Evolutionary conservation across 2,329 filamentous ascomycete genomes (phyloP), one percentile per base, ranked within the genome.

Genomic region (Arthrobotrys sphaeroides): DNA sequence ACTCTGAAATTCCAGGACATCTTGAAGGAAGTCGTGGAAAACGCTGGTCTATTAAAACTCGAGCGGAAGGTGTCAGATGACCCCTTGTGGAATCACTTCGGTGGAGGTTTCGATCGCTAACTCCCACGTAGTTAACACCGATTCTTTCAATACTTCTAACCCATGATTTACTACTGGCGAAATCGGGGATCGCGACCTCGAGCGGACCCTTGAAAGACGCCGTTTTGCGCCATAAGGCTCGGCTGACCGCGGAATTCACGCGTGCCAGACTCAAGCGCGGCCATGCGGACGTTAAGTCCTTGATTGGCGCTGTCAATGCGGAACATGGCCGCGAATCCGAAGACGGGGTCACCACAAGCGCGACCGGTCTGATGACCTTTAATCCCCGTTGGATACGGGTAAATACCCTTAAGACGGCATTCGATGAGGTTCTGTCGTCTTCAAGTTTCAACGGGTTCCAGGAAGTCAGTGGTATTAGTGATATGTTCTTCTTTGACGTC

Each of bases 301-400:
- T 97, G 43, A 38, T 74, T 26, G 47, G 55, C 5, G 69, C 75
- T 9, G 47, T 68, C 18, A 75, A 75, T 57, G 28, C 59, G 6
- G 64, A 87, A 86, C 45, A 84, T 85, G 24, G 84, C 87, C 69
- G 83, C 93, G 61, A 85, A 88, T 70, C 82, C 84, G 31, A 85
- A 85, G 18, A 84, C 84, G 64, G 81, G 6, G 77, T 78, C 10
- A 80, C 83, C 78, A 81, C 83, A 74, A 47, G 77, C 5, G 83
- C 86, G 4, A 84, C 85, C 24, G 84, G 87, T 75, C 83, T 86
- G 33, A 79, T 81, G 1, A 82, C 81, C 0, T 83, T 84, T 42
- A 91, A 94, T 80, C 94, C 93, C n/a, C 89, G 95, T 64, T 99
- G 95, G 95, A 88, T 97, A 42, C 89, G 95, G 1, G 86, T 98